A percentile compares a stretch with the other conserved stretches of the same genome.
Evolutionary conservation across 1,284 basidiomycete species (phyloP).

Genomic region (Acaromyces ingoldii): DNA sequence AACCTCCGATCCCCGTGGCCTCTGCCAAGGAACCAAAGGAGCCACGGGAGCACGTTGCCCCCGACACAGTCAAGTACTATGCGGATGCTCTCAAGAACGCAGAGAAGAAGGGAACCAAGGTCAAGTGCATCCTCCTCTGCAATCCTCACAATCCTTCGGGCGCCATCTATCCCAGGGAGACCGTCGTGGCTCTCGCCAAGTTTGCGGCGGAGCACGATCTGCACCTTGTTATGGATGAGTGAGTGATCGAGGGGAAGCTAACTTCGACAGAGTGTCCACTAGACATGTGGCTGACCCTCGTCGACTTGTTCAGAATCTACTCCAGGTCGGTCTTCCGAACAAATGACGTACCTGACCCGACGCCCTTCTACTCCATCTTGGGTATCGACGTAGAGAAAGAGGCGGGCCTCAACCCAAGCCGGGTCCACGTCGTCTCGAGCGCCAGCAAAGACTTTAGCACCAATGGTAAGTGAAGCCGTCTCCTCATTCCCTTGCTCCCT

Average conservation of each 20-base stretch:
- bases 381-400: slow-evolving; percentile 22
- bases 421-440: slow-evolving; percentile 36
- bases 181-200: slow-evolving; percentile 23
- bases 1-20: slow-evolving; percentile 10
- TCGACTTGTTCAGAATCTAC: slow-evolving; percentile 20
- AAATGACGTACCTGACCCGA: slow-evolving; percentile 7
- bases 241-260: not conserved
- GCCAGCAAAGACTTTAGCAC: slow-evolving; percentile 37
- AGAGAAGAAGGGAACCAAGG: slow-evolving; percentile 10
- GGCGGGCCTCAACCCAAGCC: slow-evolving; percentile 17
- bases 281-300: not conserved
- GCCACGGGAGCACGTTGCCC: slow-evolving; percentile 11
- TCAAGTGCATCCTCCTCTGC: slow-evolving; percentile 27
- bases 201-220: slow-evolving; percentile 30
- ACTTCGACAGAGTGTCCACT: not conserved
- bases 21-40: slow-evolving; percentile 1
- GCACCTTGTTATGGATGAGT: slow-evolving; percentile 39
- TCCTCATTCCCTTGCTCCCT: too few species aligned
- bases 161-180: slow-evolving; percentile 28
- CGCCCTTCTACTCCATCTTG: slow-evolving; percentile 27
- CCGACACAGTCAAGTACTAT: slow-evolving; percentile 19
- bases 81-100: slow-evolving; percentile 21
- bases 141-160: slow-evolving; percentile 42
- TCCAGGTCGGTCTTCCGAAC: slow-evolving; percentile 27
- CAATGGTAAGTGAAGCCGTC: slow-evolving; percentile 20